Percentiles rank a stretch among this genome's conserved stretches.
Evolutionary conservation across 2,329 filamentous ascomycete genomes (phyloP).

Genomic region (Paradendryphiella salina): DNA sequence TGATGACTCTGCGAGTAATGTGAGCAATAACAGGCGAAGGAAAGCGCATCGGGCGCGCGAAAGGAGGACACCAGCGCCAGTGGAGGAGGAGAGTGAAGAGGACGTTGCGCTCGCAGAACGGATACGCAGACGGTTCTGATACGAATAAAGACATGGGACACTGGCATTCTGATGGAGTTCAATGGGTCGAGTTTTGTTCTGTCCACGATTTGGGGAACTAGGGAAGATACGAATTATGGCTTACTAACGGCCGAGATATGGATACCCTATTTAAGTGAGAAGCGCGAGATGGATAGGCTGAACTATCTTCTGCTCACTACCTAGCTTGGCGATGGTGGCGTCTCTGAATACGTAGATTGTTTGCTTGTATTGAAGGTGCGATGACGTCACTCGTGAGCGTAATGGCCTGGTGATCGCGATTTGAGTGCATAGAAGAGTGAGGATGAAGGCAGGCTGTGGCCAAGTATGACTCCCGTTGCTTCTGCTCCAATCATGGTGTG

Average conservation of each 20-base stretch:
- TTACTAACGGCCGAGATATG: slow-evolving; percentile 29
- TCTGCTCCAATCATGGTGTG: neutral
- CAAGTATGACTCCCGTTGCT: neutral
- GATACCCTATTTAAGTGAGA: slow-evolving; percentile 30
- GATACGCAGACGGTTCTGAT: slow-evolving; percentile 32
- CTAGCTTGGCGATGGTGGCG: slow-evolving; percentile 3
- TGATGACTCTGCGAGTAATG: slow-evolving; percentile 80
- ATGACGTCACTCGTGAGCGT: slow-evolving; percentile 7
- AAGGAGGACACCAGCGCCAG: slow-evolving; percentile 70
- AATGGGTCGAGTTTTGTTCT: slow-evolving; percentile 6
- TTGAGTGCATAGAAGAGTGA: neutral
- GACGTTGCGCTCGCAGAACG: slow-evolving; percentile 34
- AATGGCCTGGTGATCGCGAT: neutral
- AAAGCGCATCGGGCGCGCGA: slow-evolving; percentile 69
- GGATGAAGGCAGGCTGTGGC: neutral
- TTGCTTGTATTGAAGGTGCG: neutral
- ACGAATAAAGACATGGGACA: neutral
- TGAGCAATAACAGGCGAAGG: slow-evolving; percentile 69
- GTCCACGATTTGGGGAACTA: slow-evolving; percentile 4
- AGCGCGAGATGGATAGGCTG: slow-evolving; percentile 5
- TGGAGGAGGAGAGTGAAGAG: slow-evolving; percentile 58
- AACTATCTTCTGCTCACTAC: neutral
- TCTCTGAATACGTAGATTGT: slow-evolving; percentile 4
- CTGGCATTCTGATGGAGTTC: slow-evolving; percentile 15
- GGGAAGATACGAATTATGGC: slow-evolving; percentile 23